Base-by-base conservation (phyloP, 352 stramenopile genomes). In the Phytophthora capsici region DNA sequence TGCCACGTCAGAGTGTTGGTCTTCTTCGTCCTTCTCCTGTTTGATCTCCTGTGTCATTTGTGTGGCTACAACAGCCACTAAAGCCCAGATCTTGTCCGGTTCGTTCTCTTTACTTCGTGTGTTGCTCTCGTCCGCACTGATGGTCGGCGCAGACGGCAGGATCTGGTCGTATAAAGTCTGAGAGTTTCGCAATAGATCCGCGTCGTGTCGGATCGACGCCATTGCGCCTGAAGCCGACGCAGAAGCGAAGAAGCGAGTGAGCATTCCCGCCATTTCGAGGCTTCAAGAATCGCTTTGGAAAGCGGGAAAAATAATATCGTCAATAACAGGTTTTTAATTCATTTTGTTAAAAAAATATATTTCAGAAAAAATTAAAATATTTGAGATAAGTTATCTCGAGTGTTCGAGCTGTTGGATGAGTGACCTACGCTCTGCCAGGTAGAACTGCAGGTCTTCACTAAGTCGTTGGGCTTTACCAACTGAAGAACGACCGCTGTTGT, bases 11-110 rank as follows among this genome's bases (percentile, higher is more conserved):
- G 28, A 26, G 14, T 23, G 8, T 17, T 23, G 12, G 2, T 47
- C 25, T 2, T 77, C 43, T 19, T 61, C 28, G 13, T 28, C n/a
- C 36, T 60, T 30, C 38, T 79, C 71, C 19, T 71, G 55, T 50
- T 78, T 58, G 10, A 85, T 62, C 52, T 88, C 78, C 43, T 71
- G 67, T 36, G 60, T 69, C 38, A 88, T 73, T 6, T 51, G 65
- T 5, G 76, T 82, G 22, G 78, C 78, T 17, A 85, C 67, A 10
- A 88, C 64, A 0, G 78, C 78, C 41, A 84, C 78, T 23, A 85
- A 55, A 30, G 73, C 78, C 71, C 63, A 83, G 26, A 87, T 66
- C 41, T 69, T 69, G 43, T 75, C 69, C 17, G 67, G 58, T 34
- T 73, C 56, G 22, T 38, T 65, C 22, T 79, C 55, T 3, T 50